Conservation (phyloP, 805 yeast genomes). For the Metschnikowia bowlesiae region DNA sequence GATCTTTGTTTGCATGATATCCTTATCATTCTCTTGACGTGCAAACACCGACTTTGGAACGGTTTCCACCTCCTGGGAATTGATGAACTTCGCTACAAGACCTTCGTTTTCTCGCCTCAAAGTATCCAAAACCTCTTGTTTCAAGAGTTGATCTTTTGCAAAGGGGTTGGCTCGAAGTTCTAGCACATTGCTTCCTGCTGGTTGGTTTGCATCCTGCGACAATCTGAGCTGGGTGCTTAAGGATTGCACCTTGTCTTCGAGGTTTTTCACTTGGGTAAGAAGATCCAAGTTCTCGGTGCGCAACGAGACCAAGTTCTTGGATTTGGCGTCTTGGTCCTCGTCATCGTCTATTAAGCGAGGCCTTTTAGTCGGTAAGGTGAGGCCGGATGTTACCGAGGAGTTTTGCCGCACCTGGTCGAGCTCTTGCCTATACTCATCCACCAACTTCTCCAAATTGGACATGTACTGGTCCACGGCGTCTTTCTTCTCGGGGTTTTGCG, state of each 20-base stretch:
- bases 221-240: slow-evolving; percentile 37
- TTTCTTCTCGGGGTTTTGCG: slow-evolving; percentile 15
- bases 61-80: slow-evolving; percentile 19
- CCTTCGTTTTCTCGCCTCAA: slow-evolving; percentile 58
- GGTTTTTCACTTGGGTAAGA: slow-evolving; percentile 31
- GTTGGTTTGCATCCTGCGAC: slow-evolving; percentile 17
- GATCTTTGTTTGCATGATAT: slow-evolving; percentile 43
- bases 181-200: slow-evolving; percentile 40
- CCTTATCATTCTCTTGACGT: slow-evolving; percentile 52
- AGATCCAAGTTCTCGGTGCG: slow-evolving; percentile 41
- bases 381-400: slow-evolving; percentile 17
- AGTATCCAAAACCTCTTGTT: slow-evolving; percentile 45
- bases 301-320: slow-evolving; percentile 23
- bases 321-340: slow-evolving; percentile 4
- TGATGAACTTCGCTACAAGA: slow-evolving; percentile 33
- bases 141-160: slow-evolving; percentile 55
- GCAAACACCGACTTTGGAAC: slow-evolving; percentile 65
- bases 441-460: slow-evolving; percentile 41
- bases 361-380: slow-evolving; percentile 22
- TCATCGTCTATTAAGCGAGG: slow-evolving; percentile 22
- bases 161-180: slow-evolving; percentile 68
- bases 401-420: slow-evolving; percentile 38
- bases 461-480: slow-evolving; percentile 34
- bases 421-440: slow-evolving; percentile 54
- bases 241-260: slow-evolving; percentile 31